Conservation (phyloP, 2,329 filamentous ascomycete species). For the Penicillium sp. region DNA sequence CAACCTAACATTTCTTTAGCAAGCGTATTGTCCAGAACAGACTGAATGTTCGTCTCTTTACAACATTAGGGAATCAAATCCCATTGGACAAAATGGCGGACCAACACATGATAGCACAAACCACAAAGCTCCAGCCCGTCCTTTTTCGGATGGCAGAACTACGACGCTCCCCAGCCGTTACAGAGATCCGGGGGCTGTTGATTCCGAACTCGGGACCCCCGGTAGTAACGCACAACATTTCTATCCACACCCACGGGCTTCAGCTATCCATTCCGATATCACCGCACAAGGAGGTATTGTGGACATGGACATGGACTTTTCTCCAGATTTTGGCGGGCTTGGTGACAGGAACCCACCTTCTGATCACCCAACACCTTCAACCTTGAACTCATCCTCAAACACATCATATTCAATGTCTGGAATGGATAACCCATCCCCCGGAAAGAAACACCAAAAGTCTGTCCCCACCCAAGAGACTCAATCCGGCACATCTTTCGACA, state of each 20-base stretch:
- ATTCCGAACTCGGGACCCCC: not conserved
- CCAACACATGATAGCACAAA: constrained; percentile 7
- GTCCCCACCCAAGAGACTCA: constrained; percentile 12
- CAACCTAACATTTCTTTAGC: constrained; percentile 16
- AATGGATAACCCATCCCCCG: constrained; percentile 32
- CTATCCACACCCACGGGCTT: constrained; percentile 10
- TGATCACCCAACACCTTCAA: constrained; percentile 42
- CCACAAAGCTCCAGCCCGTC: constrained; percentile 5
- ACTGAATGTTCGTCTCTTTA: constrained; percentile 16
- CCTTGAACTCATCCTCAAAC: constrained; percentile 43
- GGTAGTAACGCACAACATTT: constrained; percentile 12
- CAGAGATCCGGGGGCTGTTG: constrained; percentile 14
- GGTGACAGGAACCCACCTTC: constrained; percentile 38
- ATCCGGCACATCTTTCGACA: constrained; percentile 20
- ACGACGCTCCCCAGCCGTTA: constrained; percentile 34
- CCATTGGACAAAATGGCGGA: not conserved
- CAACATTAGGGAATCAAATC: constrained; percentile 13
- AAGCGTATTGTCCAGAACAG: constrained; percentile 13
- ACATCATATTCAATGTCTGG: constrained; percentile 38
- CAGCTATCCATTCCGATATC: constrained; percentile 5
- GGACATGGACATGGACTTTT: constrained; percentile 38
- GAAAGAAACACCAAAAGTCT: constrained; percentile 27
- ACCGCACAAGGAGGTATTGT: constrained; percentile 6
- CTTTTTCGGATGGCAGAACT: constrained; percentile 8
- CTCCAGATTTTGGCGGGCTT: constrained; percentile 32